These are phyloP conservation scores for Pseudodiploospora longispora DNA, from an alignment of 2,329 filamentous ascomycete genomes.

Conservation along the genomic window DNA sequence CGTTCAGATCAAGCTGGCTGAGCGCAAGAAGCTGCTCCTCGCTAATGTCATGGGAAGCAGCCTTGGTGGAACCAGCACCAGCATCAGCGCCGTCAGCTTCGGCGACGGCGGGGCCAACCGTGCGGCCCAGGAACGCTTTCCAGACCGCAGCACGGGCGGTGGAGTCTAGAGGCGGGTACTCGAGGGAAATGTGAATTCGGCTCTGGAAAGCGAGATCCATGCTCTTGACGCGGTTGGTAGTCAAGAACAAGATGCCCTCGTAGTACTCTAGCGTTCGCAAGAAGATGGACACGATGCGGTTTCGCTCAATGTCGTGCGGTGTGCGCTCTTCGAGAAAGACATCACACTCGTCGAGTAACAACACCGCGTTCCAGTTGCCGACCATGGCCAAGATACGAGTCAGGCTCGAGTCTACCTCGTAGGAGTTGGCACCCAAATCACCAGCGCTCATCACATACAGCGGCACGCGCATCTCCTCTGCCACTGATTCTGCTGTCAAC, in stretches of 20 bases:
- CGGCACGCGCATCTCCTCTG: slow-evolving; percentile 14
- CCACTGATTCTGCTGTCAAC: slow-evolving; percentile 18
- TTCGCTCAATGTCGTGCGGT: slow-evolving; percentile 15
- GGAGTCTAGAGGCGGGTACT: slow-evolving; percentile 23
- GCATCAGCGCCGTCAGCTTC: slow-evolving; percentile 16
- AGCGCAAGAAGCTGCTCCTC: slow-evolving; percentile 27
- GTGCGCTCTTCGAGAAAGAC: slow-evolving; percentile 19
- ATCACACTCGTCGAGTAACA: slow-evolving; percentile 21
- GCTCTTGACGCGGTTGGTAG: slow-evolving; percentile 25
- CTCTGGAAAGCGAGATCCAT: slow-evolving; percentile 30
- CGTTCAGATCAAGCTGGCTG: slow-evolving; percentile 34
- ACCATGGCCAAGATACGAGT: slow-evolving; percentile 15
- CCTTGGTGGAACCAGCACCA: too few relatives aligned
- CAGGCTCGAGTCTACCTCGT: slow-evolving; percentile 14
- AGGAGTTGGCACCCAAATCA: slow-evolving; percentile 16
- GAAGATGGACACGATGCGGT: slow-evolving; percentile 22
- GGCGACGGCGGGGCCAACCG: slow-evolving; percentile 13
- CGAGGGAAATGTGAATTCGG: slow-evolving; percentile 24
- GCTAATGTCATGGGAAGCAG: slow-evolving; percentile 17
- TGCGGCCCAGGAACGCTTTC: slow-evolving; percentile 29
- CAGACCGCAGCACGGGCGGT: slow-evolving; percentile 30
- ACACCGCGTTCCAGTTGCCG: slow-evolving; percentile 17
- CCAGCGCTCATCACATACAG: slow-evolving; percentile 19
- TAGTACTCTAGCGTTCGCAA: slow-evolving; percentile 28
- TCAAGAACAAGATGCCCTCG: slow-evolving; percentile 27